Conservation (phyloP, 176 grass and related monocot species). For the Saccharum spontaneum region DNA sequence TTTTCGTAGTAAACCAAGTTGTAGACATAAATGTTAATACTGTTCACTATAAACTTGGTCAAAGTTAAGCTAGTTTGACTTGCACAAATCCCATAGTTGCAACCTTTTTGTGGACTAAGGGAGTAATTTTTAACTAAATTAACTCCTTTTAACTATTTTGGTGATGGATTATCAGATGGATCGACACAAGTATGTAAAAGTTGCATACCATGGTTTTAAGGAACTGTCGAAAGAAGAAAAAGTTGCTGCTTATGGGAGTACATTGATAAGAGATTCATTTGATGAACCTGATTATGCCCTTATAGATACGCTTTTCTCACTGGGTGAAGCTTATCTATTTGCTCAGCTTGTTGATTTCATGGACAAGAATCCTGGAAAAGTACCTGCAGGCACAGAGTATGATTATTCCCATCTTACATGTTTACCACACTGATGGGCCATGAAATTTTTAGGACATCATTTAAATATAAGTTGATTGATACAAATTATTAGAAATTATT, state of each 20-base stretch:
- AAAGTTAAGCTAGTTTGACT: background rate
- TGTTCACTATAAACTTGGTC: background rate
- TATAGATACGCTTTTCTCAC: conserved; percentile 93
- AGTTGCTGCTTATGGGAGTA: conserved; percentile 87
- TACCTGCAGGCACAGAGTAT: conserved; percentile 84
- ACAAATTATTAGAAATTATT: background rate
- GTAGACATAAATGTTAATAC: background rate
- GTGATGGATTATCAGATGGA: conserved; percentile 76
- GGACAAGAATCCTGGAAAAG: conserved; percentile 88
- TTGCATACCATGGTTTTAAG: conserved; percentile 96
- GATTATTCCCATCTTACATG: conserved; percentile 34
- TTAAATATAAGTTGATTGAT: conserved; percentile 7
- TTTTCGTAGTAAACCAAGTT: background rate
- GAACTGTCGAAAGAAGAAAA: conserved; percentile 95
- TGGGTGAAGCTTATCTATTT: conserved; percentile 98
- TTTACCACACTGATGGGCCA: conserved; percentile 11
- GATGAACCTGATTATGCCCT: conserved; percentile 98
- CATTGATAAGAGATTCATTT: conserved; percentile 90
- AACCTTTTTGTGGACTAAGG: background rate
- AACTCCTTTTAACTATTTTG: conserved; percentile 36
- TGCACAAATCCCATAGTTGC: background rate
- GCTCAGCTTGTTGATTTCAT: conserved; percentile 96
- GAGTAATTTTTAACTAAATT: conserved; percentile 7
- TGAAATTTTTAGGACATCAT: background rate
- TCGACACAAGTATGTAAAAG: conserved; percentile 98